Conservation (phyloP, 2,329 filamentous ascomycete species). For the Fusarium denticulatum region DNA sequence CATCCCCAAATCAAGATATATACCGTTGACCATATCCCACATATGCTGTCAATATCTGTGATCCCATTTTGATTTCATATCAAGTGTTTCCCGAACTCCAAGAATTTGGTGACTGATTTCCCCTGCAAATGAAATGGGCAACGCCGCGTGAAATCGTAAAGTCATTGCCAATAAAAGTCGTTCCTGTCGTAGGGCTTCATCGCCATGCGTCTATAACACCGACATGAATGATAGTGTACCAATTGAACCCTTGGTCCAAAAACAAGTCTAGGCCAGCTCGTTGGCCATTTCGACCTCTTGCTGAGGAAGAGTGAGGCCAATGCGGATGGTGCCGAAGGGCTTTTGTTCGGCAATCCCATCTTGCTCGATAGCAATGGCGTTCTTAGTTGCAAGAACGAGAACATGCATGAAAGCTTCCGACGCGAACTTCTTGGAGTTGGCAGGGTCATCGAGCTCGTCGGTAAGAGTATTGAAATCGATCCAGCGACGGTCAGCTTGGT, state of each 20-base stretch:
- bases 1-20: not conserved
- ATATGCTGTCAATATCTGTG: not conserved
- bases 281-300: constrained; percentile 31
- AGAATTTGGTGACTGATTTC: not conserved
- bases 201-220: not conserved
- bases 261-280: constrained; percentile 28
- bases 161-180: not conserved
- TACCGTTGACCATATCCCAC: not conserved
- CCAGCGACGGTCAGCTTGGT: constrained; percentile 52
- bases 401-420: constrained; percentile 82
- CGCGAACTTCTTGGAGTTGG: constrained; percentile 67
- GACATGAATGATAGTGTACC: not conserved
- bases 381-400: constrained; percentile 75
- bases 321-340: constrained; percentile 59
- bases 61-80: constrained; percentile 5
- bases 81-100: constrained; percentile 6
- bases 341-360: constrained; percentile 48
- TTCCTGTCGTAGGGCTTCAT: not conserved
- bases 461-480: constrained; percentile 78
- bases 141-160: not conserved
- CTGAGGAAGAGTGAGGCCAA: constrained; percentile 51
- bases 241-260: not conserved
- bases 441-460: constrained; percentile 71
- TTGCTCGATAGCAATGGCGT: constrained; percentile 71
- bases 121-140: constrained; percentile 9